Base-by-base conservation (phyloP, 2,329 filamentous ascomycete species). In the Ophiocordyceps australis region DNA sequence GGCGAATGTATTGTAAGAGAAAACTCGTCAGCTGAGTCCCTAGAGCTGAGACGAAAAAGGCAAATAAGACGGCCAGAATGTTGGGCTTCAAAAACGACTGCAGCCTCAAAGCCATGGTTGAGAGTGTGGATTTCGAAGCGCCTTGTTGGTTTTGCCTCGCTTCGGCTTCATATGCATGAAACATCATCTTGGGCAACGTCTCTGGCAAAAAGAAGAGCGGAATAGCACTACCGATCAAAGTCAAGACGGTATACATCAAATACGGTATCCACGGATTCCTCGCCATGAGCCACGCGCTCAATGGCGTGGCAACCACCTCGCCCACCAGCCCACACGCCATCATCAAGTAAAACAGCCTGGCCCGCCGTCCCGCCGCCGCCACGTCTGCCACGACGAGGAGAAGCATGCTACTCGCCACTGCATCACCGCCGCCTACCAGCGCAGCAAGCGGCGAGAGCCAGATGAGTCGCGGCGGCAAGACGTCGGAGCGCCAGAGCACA, bases 251-350 rank as follows among this genome's bases (percentile, higher is more conserved):
- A 12, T 24, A 24, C 16, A 24, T 16, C 11, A 24, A 14, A 12
- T 24, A 24, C 2, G 23, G 16, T 18, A 24, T 19, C 23, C 23
- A 24, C 14, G 23, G 16, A 9, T 19, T 19, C 16, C 14, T 19
- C n/a, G 23, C 17, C 23, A 24, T 24, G 23, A 24, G 23, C 9
- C 13, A 13, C 16, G 23, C 23, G 14, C 23, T 24, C 3, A 24
- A 7, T 19, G 23, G 23, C 10, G 16, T 24, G 3, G 15, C 23
- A 9, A 24, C 16, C 12, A 24, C 23, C 19, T 24, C 23, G 9
- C 23, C 23, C 9, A 24, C n/a, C 3, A 24, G 16, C 16, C 23
- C 23, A 12, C 11, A 24, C 7, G 23, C 23, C 4, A 12, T 19
- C n/a, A 24, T 7, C 11, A 24, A 17, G 23, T 17, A 24, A 17